Conservation (phyloP, 305 asterid species). For the Andrographis paniculata region DNA sequence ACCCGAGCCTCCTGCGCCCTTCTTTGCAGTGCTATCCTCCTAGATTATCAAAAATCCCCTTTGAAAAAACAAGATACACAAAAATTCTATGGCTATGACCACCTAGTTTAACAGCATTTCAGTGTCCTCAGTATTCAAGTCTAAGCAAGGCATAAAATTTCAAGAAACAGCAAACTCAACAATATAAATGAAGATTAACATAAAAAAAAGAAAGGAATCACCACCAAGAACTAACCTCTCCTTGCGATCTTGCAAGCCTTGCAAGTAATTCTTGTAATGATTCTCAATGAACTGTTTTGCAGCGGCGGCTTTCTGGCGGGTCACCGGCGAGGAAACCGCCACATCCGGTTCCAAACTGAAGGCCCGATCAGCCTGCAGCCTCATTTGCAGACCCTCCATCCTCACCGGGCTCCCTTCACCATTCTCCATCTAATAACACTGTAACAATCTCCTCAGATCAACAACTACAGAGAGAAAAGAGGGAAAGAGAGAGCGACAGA, state of each 20-base stretch:
- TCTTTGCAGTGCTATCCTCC: conserved; percentile 89
- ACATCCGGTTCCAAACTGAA: conserved; percentile 68
- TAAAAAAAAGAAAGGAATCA: neutral
- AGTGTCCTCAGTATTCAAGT: neutral
- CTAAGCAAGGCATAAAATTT: neutral
- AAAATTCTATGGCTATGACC: neutral
- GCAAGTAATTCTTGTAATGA: conserved; percentile 82
- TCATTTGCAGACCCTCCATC: conserved; percentile 46
- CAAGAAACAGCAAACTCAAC: neutral
- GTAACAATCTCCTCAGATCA: conserved; percentile 15
- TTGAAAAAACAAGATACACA: neutral
- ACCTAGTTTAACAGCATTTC: neutral
- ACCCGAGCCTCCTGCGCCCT: conserved; percentile 78
- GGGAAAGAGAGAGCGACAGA: neutral
- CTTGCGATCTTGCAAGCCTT: conserved; percentile 90
- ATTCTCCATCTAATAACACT: conserved; percentile 34
- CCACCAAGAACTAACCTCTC: conserved; percentile 56
- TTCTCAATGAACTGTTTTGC: conserved; percentile 92
- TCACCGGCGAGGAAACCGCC: conserved; percentile 86
- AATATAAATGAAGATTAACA: conserved; percentile 5
- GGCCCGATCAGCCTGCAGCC: conserved; percentile 58
- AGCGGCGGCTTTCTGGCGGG: conserved; percentile 90
- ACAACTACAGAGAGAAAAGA: neutral
- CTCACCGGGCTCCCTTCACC: conserved; percentile 50
- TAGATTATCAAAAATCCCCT: conserved; percentile 11